A percentile compares a stretch with the other conserved stretches of the same genome.
These are phyloP conservation scores for Epichloe gansuensis DNA, from an alignment of 2,329 filamentous ascomycete genomes.

Conservation along the genomic window DNA sequence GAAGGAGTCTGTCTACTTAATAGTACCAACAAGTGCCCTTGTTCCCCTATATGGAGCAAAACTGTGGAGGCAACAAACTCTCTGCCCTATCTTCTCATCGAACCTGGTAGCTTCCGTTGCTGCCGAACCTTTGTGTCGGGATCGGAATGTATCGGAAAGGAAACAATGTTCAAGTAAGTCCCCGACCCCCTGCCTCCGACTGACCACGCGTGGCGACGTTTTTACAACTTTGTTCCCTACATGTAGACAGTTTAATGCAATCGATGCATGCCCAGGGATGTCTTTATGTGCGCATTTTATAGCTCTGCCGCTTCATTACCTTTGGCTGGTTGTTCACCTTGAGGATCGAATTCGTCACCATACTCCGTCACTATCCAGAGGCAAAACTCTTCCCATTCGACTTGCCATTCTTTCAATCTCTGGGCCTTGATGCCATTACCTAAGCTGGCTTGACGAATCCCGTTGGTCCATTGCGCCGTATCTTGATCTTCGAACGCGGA, in stretches of 20 bases:
- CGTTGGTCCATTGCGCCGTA: conserved; percentile 55
- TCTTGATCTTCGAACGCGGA: conserved; percentile 74
- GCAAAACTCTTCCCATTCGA: conserved; percentile 81
- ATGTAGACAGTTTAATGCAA: neutral
- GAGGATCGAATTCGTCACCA: conserved; percentile 43
- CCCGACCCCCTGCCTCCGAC: too few species aligned
- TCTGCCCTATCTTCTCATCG: neutral
- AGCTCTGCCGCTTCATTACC: neutral
- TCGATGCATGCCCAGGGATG: neutral
- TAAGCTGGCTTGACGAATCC: conserved; percentile 59
- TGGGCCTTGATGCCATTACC: conserved; percentile 59
- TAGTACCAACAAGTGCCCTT: too few species aligned
- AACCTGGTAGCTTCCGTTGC: neutral
- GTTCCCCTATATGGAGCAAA: too few species aligned
- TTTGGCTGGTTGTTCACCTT: conserved; percentile 7
- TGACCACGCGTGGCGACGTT: neutral
- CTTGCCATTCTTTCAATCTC: conserved; percentile 63
- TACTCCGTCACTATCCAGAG: conserved; percentile 79
- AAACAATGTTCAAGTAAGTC: too few species aligned
- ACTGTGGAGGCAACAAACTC: too few species aligned
- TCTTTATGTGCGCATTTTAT: neutral
- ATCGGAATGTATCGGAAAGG: too few species aligned
- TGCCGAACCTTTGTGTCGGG: neutral
- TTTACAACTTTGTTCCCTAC: neutral
- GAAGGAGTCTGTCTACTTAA: too few species aligned